These are phyloP conservation scores for Leccinum variicolor DNA, from an alignment of 768 basidiomycete species.

Conservation along the genomic window DNA sequence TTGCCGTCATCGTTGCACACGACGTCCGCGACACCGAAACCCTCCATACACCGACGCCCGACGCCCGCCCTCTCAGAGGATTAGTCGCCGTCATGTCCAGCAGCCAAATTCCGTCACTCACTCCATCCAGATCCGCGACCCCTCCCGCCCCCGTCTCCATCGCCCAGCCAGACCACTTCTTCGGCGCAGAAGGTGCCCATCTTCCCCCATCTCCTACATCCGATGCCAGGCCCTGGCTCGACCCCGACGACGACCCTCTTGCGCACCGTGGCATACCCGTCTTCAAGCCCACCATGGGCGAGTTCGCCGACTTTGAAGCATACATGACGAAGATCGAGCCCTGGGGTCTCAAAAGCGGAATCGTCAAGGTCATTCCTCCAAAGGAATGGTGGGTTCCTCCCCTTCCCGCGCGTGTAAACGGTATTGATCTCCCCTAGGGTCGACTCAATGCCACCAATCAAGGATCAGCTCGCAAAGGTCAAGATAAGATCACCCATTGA, in stretches of 20 bases:
- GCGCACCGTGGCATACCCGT: constrained; percentile 93
- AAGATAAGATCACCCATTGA: constrained; percentile 90
- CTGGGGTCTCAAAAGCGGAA: constrained; percentile 90
- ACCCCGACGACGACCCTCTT: constrained; percentile 76
- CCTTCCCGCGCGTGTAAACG: constrained; percentile 12
- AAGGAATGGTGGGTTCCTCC: constrained; percentile 73
- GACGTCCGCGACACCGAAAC: constrained; percentile 9
- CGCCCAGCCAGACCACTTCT: constrained; percentile 83
- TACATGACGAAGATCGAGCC: constrained; percentile 85
- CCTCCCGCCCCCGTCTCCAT: constrained; percentile 38
- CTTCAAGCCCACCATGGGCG: constrained; percentile 90
- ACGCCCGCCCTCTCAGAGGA: constrained; percentile 8
- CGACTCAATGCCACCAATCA: constrained; percentile 66
- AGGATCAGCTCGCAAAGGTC: constrained; percentile 65
- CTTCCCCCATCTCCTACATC: constrained; percentile 61
- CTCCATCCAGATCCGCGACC: constrained; percentile 49
- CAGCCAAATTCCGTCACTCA: constrained; percentile 31
- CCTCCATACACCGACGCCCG: background rate
- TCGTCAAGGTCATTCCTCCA: constrained; percentile 95
- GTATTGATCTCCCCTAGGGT: constrained; percentile 46
- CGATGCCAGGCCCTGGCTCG: constrained; percentile 61
- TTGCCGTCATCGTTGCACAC: constrained; percentile 4
- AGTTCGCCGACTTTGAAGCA: constrained; percentile 88
- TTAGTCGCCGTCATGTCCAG: constrained; percentile 16
- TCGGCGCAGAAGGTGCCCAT: constrained; percentile 47